Percentiles rank a stretch among this genome's conserved stretches.
Evolutionary conservation across 208 protist species (phyloP).

Genomic region (Wallacemonas sp.): DNA sequence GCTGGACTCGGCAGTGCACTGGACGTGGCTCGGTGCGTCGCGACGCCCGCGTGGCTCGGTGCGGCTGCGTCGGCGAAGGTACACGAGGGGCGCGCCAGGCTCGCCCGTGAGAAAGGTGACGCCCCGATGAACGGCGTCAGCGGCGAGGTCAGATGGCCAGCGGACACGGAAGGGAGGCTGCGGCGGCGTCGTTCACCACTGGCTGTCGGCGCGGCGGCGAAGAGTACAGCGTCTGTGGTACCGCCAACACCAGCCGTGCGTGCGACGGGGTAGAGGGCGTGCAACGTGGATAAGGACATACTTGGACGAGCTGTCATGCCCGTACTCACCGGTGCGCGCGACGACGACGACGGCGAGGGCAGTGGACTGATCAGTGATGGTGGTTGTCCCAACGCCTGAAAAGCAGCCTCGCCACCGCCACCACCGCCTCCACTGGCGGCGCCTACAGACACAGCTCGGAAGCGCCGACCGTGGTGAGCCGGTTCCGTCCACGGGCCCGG

Average conservation of each 20-base stretch:
- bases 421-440: not conserved
- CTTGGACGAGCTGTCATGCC: not conserved
- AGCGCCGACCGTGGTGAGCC: not conserved
- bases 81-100: not conserved
- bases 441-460: not conserved
- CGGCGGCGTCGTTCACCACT: no score
- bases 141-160: not conserved
- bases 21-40: no score
- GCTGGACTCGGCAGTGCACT: no score
- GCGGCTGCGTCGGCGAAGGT: not conserved
- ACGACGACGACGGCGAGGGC: no score
- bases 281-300: conserved; percentile 6
- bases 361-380: not conserved
- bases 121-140: not conserved
- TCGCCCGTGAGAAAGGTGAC: not conserved
- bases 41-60: no score
- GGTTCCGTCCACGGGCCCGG: no score
- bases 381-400: not conserved
- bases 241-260: no score
- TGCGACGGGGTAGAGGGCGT: conserved; percentile 1
- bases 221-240: no score
- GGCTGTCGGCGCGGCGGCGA: no score
- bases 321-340: not conserved
- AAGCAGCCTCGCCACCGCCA: not conserved
- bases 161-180: not conserved